Percentiles rank a stretch among this genome's conserved stretches.
These are phyloP conservation scores for Paxillus ammoniavirescens DNA, from an alignment of 768 basidiomycete genomes.

Conservation along the genomic window DNA sequence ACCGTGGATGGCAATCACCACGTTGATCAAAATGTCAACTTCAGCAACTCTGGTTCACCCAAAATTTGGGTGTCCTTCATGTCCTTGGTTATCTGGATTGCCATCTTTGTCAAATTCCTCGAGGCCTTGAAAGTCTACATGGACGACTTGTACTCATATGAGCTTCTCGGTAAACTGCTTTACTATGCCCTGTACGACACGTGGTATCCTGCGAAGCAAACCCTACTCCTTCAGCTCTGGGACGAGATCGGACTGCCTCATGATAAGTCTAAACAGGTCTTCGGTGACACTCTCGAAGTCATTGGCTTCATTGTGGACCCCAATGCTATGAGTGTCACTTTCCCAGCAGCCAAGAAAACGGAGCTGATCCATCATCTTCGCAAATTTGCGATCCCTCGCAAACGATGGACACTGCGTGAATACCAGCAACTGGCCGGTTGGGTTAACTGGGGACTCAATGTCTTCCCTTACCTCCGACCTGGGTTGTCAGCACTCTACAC, in stretches of 20 bases:
- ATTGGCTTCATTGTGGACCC: neutral
- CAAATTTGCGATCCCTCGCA: too few species aligned
- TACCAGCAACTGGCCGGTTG: too few species aligned
- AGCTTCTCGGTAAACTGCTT: constrained; percentile 6
- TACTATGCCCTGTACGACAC: constrained; percentile 26
- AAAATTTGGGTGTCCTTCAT: too few species aligned
- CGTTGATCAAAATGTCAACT: constrained; percentile 24
- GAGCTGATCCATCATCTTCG: too few species aligned
- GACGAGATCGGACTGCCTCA: constrained; percentile 12
- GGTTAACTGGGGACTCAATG: too few species aligned
- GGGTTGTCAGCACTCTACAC: too few species aligned
- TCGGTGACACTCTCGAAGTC: neutral
- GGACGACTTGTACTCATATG: neutral
- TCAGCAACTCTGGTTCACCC: constrained; percentile 27
- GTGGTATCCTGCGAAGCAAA: constrained; percentile 23
- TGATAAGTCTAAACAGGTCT: neutral
- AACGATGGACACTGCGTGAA: too few species aligned
- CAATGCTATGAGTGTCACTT: neutral
- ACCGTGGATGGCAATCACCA: constrained; percentile 19
- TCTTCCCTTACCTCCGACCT: too few species aligned
- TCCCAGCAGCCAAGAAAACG: neutral
- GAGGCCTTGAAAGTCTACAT: neutral
- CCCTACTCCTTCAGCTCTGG: constrained; percentile 24
- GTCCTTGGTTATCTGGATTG: constrained; percentile 28
- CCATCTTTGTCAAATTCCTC: constrained; percentile 5